Percentiles rank a stretch among this genome's conserved stretches.
Evolutionary conservation across 805 yeast genomes (phyloP).

Genomic region (Cyberlindnera mrakii): DNA sequence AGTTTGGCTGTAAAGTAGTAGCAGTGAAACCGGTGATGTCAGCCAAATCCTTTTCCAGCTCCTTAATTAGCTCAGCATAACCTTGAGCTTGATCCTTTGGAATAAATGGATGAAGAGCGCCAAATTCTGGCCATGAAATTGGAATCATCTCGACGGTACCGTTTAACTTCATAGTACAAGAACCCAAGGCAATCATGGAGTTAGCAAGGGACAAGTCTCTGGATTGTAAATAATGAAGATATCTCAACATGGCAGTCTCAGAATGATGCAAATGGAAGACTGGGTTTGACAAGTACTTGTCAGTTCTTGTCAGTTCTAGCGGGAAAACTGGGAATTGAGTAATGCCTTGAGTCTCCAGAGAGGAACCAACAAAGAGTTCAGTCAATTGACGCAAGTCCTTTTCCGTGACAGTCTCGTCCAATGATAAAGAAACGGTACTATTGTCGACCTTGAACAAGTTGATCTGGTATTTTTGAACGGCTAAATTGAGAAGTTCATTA

Average conservation of each 20-base stretch:
- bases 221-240: slow-evolving; percentile 74
- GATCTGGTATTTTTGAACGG: slow-evolving; percentile 58
- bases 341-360: slow-evolving; percentile 18
- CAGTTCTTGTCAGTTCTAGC: slow-evolving; percentile 44
- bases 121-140: slow-evolving; percentile 90
- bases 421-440: slow-evolving; percentile 60
- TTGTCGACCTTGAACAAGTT: slow-evolving; percentile 69
- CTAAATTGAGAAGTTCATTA: slow-evolving; percentile 48
- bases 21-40: slow-evolving; percentile 92
- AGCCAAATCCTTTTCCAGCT: slow-evolving; percentile 78
- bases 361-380: slow-evolving; percentile 49
- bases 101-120: slow-evolving; percentile 85
- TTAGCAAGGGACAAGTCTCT: slow-evolving; percentile 91
- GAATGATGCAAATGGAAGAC: slow-evolving; percentile 88
- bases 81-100: slow-evolving; percentile 89
- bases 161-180: slow-evolving; percentile 97
- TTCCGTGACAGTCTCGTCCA: slow-evolving; percentile 82
- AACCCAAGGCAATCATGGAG: slow-evolving; percentile 96
- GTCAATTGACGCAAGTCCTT: slow-evolving; percentile 54
- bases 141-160: slow-evolving; percentile 95
- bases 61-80: slow-evolving; percentile 66
- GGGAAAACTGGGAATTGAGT: slow-evolving; percentile 46
- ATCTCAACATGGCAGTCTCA: slow-evolving; percentile 92
- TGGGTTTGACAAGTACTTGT: slow-evolving; percentile 55
- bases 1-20: slow-evolving; percentile 90